Percentiles rank a stretch among this genome's conserved stretches.
These are phyloP conservation scores for Fusarium coffeatum DNA, from an alignment of 2,329 filamentous ascomycete genomes.

Conservation along the genomic window DNA sequence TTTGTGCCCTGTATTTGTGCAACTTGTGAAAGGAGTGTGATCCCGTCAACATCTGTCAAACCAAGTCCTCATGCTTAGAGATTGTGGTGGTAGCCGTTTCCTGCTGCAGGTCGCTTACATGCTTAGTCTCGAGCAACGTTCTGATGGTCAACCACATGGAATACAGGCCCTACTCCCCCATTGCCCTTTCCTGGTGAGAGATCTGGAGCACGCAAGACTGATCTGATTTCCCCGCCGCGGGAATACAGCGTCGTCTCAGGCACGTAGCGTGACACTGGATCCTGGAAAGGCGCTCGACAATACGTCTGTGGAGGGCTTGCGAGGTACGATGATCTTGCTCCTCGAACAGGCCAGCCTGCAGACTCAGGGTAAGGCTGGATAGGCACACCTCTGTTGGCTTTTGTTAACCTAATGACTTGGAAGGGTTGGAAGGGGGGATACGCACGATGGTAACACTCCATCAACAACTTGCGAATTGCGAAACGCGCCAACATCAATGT, in stretches of 20 bases:
- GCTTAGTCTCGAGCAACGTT: slow-evolving; percentile 12
- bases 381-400: slow-evolving; percentile 16
- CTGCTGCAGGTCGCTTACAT: neutral
- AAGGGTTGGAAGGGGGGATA: neutral
- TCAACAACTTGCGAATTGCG: slow-evolving; percentile 8
- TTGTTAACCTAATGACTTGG: slow-evolving; percentile 7
- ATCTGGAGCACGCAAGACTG: slow-evolving; percentile 23
- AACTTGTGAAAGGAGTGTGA: slow-evolving; percentile 26
- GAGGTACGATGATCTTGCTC: slow-evolving; percentile 3
- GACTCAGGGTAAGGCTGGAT: slow-evolving; percentile 11
- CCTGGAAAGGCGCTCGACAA: slow-evolving; percentile 15
- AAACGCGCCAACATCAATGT: slow-evolving; percentile 7
- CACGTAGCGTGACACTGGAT: slow-evolving; percentile 12
- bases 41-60: neutral
- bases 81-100: neutral
- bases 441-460: slow-evolving; percentile 29
- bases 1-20: neutral
- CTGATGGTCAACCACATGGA: slow-evolving; percentile 15
- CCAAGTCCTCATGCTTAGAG: neutral
- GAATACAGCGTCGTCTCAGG: slow-evolving; percentile 10
- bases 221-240: slow-evolving; percentile 8
- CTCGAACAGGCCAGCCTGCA: slow-evolving; percentile 28
- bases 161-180: neutral
- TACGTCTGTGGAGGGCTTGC: slow-evolving; percentile 3
- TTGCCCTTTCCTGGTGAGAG: slow-evolving; percentile 1